Evolutionary conservation across 2,329 filamentous ascomycete genomes (phyloP).

Genomic region (Ophiostoma himal-ulmi): DNA sequence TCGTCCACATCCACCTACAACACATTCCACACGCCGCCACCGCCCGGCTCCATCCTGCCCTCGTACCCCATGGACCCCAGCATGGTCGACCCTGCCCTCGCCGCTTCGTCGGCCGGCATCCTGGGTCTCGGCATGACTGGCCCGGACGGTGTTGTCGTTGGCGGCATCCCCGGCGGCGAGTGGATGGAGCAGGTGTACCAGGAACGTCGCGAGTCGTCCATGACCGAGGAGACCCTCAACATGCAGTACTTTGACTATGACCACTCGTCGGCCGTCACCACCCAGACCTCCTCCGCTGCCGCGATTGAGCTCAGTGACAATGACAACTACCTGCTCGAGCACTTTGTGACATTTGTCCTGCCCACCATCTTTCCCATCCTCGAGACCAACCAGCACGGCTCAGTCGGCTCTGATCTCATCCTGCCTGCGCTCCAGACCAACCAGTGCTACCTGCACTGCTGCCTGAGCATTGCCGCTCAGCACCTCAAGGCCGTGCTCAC

Average conservation of each 20-base stretch:
- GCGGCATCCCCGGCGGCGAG: slow-evolving; percentile 45
- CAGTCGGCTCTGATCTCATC: slow-evolving; percentile 73
- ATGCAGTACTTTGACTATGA: slow-evolving; percentile 80
- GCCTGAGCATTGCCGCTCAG: slow-evolving; percentile 84
- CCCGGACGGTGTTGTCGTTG: not conserved
- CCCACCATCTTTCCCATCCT: slow-evolving; percentile 88
- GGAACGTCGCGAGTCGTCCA: slow-evolving; percentile 58
- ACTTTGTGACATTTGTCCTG: slow-evolving; percentile 84
- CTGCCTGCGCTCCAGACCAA: slow-evolving; percentile 85
- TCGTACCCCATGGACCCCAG: slow-evolving; percentile 42
- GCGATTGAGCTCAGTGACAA: slow-evolving; percentile 79
- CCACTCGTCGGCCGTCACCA: slow-evolving; percentile 57
- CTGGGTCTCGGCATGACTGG: slow-evolving; percentile 19
- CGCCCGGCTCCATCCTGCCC: slow-evolving; percentile 60
- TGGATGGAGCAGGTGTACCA: slow-evolving; percentile 66
- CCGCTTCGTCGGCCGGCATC: not conserved
- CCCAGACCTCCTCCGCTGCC: slow-evolving; percentile 33
- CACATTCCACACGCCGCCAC: slow-evolving; percentile 76
- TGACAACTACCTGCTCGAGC: slow-evolving; percentile 79
- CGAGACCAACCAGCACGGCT: slow-evolving; percentile 82
- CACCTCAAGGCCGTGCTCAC: slow-evolving; percentile 76
- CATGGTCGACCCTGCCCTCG: slow-evolving; percentile 14
- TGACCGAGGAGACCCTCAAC: slow-evolving; percentile 60
- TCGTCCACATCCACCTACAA: slow-evolving; percentile 89
- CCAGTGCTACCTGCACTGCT: slow-evolving; percentile 91